Evolutionary conservation across 495 filamentous ascomycete species (phyloP).

Genomic region (Neurospora tetrasperma): DNA sequence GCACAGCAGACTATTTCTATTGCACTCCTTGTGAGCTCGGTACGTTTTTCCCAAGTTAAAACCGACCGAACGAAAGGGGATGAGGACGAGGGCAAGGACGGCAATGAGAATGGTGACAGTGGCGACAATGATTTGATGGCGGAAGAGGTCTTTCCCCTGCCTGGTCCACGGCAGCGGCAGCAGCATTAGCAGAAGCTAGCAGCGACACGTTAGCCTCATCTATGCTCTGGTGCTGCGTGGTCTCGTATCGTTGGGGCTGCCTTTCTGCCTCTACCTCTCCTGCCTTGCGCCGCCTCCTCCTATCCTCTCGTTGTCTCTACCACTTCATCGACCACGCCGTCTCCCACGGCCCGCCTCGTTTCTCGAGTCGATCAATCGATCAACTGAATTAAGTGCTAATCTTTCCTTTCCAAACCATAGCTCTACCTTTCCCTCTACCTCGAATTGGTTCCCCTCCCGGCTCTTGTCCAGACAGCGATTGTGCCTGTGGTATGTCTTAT

Average conservation of each 20-base stretch:
- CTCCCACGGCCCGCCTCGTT: no score
- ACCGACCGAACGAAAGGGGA: background rate
- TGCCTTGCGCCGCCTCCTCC: background rate
- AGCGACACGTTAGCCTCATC: background rate
- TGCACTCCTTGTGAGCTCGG: constrained; percentile 76
- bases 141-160: background rate
- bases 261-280: no score
- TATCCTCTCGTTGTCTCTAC: background rate
- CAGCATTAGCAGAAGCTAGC: background rate
- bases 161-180: background rate
- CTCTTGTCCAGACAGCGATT: constrained; percentile 58
- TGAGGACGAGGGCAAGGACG: no score
- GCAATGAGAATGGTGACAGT: background rate
- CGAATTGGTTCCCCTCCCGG: constrained; percentile 73
- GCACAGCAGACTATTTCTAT: constrained; percentile 88
- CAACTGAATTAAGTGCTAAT: background rate
- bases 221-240: background rate
- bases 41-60: constrained; percentile 23
- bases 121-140: background rate
- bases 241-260: background rate
- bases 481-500: constrained; percentile 52
- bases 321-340: background rate
- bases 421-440: constrained; percentile 82
- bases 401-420: constrained; percentile 30
- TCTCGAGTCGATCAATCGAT: background rate